These are phyloP conservation scores for Penicillium cinerascens DNA, from an alignment of 495 filamentous ascomycete species.

Conservation along the genomic window DNA sequence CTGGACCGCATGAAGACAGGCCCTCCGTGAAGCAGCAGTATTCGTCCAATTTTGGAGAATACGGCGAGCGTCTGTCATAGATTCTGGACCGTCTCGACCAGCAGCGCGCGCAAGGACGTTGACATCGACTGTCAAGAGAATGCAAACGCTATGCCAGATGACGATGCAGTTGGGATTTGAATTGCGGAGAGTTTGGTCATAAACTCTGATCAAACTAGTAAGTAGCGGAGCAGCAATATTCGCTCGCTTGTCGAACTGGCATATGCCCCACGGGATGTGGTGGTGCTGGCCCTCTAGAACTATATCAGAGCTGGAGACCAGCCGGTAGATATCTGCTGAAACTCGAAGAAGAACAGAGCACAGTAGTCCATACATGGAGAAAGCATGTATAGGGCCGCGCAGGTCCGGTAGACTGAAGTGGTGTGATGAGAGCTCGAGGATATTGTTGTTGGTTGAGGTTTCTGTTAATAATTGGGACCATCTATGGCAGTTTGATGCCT, in stretches of 20 bases:
- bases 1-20: constrained; percentile 12
- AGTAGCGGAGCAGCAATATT: constrained; percentile 3
- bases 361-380: constrained; percentile 10
- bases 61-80: constrained; percentile 2
- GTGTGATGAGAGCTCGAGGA: constrained; percentile 1
- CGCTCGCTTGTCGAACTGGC: constrained; percentile 3
- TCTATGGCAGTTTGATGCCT: background rate
- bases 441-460: background rate
- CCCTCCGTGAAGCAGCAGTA: constrained; percentile 6
- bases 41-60: background rate
- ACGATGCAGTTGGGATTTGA: constrained; percentile 13
- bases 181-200: background rate
- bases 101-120: constrained; percentile 4
- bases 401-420: constrained; percentile 2
- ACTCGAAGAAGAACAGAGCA: constrained; percentile 9
- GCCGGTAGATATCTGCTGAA: constrained; percentile 3
- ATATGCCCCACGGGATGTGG: constrained; percentile 4
- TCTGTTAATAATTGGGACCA: background rate
- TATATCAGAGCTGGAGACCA: constrained; percentile 4
- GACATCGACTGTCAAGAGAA: constrained; percentile 1
- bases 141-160: constrained; percentile 14
- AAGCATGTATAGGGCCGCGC: background rate
- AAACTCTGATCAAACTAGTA: background rate
- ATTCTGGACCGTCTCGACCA: constrained; percentile 2
- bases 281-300: background rate